Conservation (phyloP, 2,329 filamentous ascomycete species). For the Monilinia vaccinii-corymbosi region DNA sequence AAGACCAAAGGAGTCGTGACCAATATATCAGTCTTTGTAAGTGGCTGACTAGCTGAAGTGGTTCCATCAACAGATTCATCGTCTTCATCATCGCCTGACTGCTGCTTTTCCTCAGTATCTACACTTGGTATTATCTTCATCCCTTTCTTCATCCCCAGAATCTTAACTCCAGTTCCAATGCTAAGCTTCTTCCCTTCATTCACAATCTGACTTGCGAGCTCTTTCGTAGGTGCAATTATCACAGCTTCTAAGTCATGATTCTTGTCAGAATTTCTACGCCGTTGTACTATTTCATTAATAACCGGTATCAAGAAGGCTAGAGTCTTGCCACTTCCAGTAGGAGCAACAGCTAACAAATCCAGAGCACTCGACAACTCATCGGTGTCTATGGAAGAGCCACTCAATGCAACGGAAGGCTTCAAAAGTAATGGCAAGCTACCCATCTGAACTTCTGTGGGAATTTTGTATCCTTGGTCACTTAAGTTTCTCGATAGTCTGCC, state of each 20-base stretch:
- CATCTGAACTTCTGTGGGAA: slow-evolving; percentile 92
- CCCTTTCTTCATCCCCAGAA: slow-evolving; percentile 77
- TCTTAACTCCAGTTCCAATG: slow-evolving; percentile 65
- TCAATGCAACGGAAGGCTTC: slow-evolving; percentile 41
- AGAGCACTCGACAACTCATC: slow-evolving; percentile 33
- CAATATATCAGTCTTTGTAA: slow-evolving; percentile 68
- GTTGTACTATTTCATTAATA: slow-evolving; percentile 63
- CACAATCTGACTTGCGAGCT: slow-evolving; percentile 70
- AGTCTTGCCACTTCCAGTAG: slow-evolving; percentile 95
- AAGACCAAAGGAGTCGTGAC: slow-evolving; percentile 74
- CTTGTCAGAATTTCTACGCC: slow-evolving; percentile 33
- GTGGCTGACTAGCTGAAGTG: slow-evolving; percentile 39
- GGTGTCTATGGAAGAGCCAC: slow-evolving; percentile 29
- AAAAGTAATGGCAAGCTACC: slow-evolving; percentile 74
- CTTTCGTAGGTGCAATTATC: slow-evolving; percentile 70
- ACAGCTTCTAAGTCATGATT: slow-evolving; percentile 53
- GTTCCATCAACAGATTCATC: slow-evolving; percentile 31
- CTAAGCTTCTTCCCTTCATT: slow-evolving; percentile 80
- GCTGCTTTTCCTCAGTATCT: slow-evolving; percentile 32
- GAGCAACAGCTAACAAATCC: slow-evolving; percentile 81
- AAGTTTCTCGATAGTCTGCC: slow-evolving; percentile 69
- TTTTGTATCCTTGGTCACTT: slow-evolving; percentile 69
- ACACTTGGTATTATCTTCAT: slow-evolving; percentile 53
- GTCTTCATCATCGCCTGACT: slow-evolving; percentile 29
- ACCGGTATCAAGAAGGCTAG: slow-evolving; percentile 84